A percentile compares a stretch with the other conserved stretches of the same genome.
Conservation (phyloP, 352 stramenopile species). For the Phytophthora litchii region DNA sequence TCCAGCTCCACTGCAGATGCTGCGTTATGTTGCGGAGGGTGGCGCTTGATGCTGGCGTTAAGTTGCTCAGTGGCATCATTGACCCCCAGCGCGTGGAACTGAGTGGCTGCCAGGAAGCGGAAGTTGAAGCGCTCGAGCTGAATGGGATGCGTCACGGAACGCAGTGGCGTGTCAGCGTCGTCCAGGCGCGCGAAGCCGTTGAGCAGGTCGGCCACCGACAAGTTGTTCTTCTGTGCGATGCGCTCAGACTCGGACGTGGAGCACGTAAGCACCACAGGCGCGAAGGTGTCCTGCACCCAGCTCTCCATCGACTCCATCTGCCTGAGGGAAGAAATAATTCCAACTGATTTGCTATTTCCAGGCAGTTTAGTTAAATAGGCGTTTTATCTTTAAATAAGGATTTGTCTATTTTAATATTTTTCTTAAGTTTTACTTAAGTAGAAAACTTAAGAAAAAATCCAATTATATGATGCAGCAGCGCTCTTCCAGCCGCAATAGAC, state of each 20-base stretch:
- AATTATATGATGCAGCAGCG: too few species aligned
- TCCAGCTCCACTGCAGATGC: slow-evolving; percentile 60
- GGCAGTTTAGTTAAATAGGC: too few species aligned
- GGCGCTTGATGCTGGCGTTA: slow-evolving; percentile 63
- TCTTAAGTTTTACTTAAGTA: too few species aligned
- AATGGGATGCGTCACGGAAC: slow-evolving; percentile 74
- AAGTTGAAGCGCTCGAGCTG: slow-evolving; percentile 75
- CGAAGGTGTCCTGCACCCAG: slow-evolving; percentile 83
- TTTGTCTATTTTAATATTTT: too few species aligned
- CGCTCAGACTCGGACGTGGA: slow-evolving; percentile 78
- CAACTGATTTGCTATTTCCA: too few species aligned
- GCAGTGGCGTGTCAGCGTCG: slow-evolving; percentile 70
- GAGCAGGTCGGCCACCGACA: slow-evolving; percentile 75
- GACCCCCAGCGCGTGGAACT: slow-evolving; percentile 56
- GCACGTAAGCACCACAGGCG: slow-evolving; percentile 82
- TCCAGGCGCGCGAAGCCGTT: slow-evolving; percentile 73
- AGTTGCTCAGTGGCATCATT: slow-evolving; percentile 63
- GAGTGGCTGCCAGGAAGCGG: slow-evolving; percentile 63
- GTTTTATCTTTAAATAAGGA: too few species aligned
- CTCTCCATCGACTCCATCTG: slow-evolving; percentile 67
- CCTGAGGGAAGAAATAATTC: too few species aligned
- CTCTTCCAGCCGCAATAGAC: not conserved
- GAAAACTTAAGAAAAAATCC: too few species aligned
- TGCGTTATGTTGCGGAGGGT: slow-evolving; percentile 45
- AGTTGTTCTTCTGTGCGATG: slow-evolving; percentile 82